A percentile compares a stretch with the other conserved stretches of the same genome.
phyloP scores from a whole-genome alignment of 179 eudicot genomes.

The Amaranthus tricolor region DNA sequence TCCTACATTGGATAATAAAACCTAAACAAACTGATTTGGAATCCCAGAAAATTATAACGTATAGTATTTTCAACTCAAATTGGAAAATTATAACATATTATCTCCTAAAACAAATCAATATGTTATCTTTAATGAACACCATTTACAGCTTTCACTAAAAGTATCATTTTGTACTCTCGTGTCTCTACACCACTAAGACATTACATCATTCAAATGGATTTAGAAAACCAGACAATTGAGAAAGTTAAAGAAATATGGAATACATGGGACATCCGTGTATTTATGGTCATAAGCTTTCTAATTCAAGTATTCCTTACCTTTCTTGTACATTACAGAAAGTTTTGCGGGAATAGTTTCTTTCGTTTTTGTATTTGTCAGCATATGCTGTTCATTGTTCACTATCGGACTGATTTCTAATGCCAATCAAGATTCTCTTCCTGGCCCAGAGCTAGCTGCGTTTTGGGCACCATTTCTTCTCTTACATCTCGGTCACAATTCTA shows the following conservation, averaged over 20 bases:
- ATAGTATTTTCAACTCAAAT: too few species aligned
- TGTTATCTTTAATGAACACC: too few species aligned
- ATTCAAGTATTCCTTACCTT: constrained; percentile 4
- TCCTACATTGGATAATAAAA: too few species aligned
- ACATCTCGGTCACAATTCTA: neutral
- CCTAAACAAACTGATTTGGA: too few species aligned
- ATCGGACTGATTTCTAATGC: neutral
- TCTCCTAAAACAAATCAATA: too few species aligned
- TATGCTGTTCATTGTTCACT: constrained; percentile 4
- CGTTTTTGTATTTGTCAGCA: neutral
- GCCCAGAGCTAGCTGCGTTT: neutral
- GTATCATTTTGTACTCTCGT: too few species aligned
- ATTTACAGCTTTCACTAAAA: too few species aligned
- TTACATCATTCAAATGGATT: too few species aligned
- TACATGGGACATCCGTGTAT: constrained; percentile 10
- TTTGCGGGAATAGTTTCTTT: neutral
- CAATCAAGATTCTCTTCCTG: neutral
- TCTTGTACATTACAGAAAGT: constrained; percentile 1
- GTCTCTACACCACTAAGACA: too few species aligned
- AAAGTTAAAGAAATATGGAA: constrained; percentile 5
- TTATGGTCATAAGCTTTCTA: constrained; percentile 5
- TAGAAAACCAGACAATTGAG: too few species aligned
- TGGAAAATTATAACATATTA: too few species aligned
- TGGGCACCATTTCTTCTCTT: constrained; percentile 20
- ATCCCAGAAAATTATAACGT: too few species aligned